Evolutionary conservation across 129 eudicot species (phyloP), one percentile per base, ranked within the genome.

Genomic region (Chrysanthemum lavandulifolium): DNA sequence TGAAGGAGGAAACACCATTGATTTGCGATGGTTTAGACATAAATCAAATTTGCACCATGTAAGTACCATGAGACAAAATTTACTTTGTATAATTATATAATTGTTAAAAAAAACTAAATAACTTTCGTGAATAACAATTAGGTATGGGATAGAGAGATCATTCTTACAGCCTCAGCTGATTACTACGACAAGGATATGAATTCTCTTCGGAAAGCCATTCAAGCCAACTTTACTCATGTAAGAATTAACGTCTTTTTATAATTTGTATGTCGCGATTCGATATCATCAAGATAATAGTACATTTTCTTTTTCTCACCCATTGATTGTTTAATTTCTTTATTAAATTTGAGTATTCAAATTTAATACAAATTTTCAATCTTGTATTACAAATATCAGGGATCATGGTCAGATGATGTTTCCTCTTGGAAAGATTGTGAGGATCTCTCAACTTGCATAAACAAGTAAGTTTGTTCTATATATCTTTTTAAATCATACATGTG

Each of bases 111-210:
- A 33, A 21, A 61, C 14, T n/a, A 63, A 33, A 23, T 9, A 61
- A 53, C 21, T 12, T n/a, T 36, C 10, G 1, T 57, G 23, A 53
- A n/a, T 9, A 16, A 6, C 15, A 13, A 52, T 48, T 59, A 94
- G 99, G 99, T 94, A 51, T 94, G 99, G 99, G 97, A 94, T 18
- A 83, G 99, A 77, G 97, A 94, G 78, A 94, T 94, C 45, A 86
- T 94, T 68, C 92, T 87, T 23, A 87, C 97, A 69, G 89, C 97
- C 50, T 91, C 95, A 73, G 84, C 87, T 66, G 88, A 94, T 69
- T 94, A 80, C 82, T 86, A 86, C 69, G 89, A 73, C 13, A 90
- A 94, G 64, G 98, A 94, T 74, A 82, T 88, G 76, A 76, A 78
- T 66, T 86, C 86, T 71, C 86, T 94, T 10, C 85, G 16, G 65